These are phyloP conservation scores for Aspergillus leporis DNA, from an alignment of 495 filamentous ascomycete genomes.

Conservation along the genomic window DNA sequence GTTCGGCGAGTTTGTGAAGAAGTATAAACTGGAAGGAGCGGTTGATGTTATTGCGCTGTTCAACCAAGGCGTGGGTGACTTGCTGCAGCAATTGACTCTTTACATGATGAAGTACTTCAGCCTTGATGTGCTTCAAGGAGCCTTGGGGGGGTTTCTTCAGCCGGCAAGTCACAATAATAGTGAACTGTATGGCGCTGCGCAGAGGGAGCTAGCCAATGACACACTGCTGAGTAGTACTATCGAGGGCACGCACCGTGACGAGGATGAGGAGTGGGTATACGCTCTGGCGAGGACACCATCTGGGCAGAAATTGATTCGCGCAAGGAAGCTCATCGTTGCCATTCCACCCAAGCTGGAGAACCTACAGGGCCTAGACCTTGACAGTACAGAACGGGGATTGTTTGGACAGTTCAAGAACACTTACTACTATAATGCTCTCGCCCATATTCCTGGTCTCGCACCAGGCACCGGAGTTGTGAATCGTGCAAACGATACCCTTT, in stretches of 20 bases:
- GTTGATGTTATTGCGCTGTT: conserved; percentile 1
- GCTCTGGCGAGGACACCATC: background rate
- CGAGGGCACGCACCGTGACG: background rate
- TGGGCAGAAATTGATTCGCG: conserved; percentile 28
- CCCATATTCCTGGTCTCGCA: conserved; percentile 34
- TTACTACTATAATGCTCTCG: conserved; percentile 40
- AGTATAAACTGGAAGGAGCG: conserved; percentile 27
- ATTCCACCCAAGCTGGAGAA: conserved; percentile 29
- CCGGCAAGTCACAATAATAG: conserved; percentile 8
- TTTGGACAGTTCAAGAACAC: conserved; percentile 37
- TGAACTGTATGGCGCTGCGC: conserved; percentile 1
- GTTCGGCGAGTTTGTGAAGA: conserved; percentile 43
- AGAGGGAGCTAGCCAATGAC: background rate
- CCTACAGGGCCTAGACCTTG: conserved; percentile 35
- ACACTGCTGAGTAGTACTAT: background rate
- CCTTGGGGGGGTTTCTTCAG: background rate
- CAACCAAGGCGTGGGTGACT: conserved; percentile 24
- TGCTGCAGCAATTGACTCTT: conserved; percentile 21
- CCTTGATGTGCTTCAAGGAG: background rate
- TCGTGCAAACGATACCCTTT: conserved; percentile 25
- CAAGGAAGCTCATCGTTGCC: conserved; percentile 42
- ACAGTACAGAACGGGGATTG: conserved; percentile 29
- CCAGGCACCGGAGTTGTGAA: conserved; percentile 23
- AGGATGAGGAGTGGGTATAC: background rate
- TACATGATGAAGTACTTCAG: conserved; percentile 22